These are phyloP conservation scores for Candida sp. DNA, from an alignment of 1,139 yeast species.

Conservation along the genomic window DNA sequence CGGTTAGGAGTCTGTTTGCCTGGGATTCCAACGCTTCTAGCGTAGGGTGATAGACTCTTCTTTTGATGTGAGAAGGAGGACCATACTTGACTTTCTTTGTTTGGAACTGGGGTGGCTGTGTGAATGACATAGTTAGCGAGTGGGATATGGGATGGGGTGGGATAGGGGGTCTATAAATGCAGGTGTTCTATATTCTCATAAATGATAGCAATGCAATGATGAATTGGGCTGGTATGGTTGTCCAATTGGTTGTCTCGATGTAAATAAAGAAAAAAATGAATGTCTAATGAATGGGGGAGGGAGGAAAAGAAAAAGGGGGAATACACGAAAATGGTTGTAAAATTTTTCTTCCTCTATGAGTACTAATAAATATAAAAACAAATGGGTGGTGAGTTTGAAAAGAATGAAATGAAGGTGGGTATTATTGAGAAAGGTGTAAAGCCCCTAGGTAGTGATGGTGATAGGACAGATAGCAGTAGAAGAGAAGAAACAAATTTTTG, in stretches of 20 bases:
- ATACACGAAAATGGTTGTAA: not conserved
- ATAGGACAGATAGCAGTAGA: not conserved
- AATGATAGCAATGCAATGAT: not conserved
- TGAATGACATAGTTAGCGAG: not conserved
- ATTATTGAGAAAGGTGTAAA: not conserved
- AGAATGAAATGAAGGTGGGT: constrained; percentile 1
- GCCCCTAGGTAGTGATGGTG: not conserved
- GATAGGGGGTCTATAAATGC: not conserved
- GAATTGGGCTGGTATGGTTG: not conserved
- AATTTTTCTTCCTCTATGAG: not conserved
- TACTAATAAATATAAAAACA: not conserved
- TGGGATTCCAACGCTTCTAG: constrained; percentile 53
- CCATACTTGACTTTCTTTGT: constrained; percentile 31
- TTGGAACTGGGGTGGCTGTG: constrained; percentile 6
- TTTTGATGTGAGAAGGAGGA: constrained; percentile 45
- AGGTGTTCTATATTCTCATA: not conserved
- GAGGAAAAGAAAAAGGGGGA: not conserved
- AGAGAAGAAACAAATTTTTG: not conserved
- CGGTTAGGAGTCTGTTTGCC: constrained; percentile 42
- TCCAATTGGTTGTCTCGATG: not conserved
- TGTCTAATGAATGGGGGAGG: not conserved
- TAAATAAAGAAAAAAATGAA: not conserved
- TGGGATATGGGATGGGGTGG: not conserved
- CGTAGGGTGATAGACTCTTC: constrained; percentile 43
- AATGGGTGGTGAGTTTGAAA: not conserved